Evolutionary conservation across 192 early-diverging fungal species (phyloP).

Genomic region (Phlyctochytrium bullatum): DNA sequence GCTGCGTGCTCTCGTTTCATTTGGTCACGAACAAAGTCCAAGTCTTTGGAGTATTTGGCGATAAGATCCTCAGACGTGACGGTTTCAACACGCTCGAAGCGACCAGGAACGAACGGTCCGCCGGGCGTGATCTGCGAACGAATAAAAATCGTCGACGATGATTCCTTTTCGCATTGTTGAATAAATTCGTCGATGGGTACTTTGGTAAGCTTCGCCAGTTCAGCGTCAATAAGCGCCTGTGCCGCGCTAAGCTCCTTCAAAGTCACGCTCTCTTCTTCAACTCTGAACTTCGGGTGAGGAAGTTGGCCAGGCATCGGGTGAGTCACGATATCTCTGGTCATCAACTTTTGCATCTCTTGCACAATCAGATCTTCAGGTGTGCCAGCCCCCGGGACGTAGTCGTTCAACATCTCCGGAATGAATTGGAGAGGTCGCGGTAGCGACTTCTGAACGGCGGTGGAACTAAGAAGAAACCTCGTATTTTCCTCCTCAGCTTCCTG

Average conservation of each 20-base stretch:
- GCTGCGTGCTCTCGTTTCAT: constrained; percentile 74
- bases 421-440: constrained; percentile 70
- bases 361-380: constrained; percentile 46
- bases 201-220: constrained; percentile 34
- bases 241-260: constrained; percentile 62
- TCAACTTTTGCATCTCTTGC: constrained; percentile 68
- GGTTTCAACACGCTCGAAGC: constrained; percentile 5
- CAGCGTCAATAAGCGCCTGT: constrained; percentile 50
- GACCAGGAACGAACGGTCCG: background rate
- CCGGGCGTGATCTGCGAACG: background rate
- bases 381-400: background rate
- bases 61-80: constrained; percentile 5
- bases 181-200: background rate
- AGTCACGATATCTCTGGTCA: constrained; percentile 68
- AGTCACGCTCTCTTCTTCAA: constrained; percentile 41
- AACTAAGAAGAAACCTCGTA: constrained; percentile 57
- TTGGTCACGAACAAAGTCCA: constrained; percentile 56
- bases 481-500: constrained; percentile 46
- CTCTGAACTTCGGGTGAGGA: constrained; percentile 20
- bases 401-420: constrained; percentile 21
- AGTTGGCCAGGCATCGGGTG: constrained; percentile 67
- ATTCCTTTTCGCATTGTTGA: no score
- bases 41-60: constrained; percentile 12
- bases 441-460: constrained; percentile 69
- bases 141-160: no score